Evolutionary conservation across 306 rosid genomes (phyloP).

Genomic region (Lagenaria siceraria): DNA sequence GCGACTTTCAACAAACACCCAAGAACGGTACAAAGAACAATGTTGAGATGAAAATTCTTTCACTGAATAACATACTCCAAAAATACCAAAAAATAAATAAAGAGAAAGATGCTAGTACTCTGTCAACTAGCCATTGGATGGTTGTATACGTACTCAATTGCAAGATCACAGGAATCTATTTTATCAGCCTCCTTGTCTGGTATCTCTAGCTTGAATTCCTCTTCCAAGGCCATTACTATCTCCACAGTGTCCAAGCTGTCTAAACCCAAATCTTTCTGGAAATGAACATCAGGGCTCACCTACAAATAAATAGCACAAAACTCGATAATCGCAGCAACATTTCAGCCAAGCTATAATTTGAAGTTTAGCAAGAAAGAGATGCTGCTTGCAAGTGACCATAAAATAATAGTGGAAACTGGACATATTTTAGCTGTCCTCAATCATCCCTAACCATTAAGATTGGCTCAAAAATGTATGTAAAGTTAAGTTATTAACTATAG

Average conservation of each 20-base stretch:
- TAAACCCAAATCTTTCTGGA: slow-evolving; percentile 85
- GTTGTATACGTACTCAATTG: slow-evolving; percentile 78
- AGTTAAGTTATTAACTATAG: not conserved
- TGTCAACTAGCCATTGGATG: slow-evolving; percentile 79
- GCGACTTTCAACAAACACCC: not conserved
- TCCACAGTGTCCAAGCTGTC: slow-evolving; percentile 98
- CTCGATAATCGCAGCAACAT: slow-evolving; percentile 2
- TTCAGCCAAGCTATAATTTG: not conserved
- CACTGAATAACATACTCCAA: not conserved
- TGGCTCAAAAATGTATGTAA: not conserved
- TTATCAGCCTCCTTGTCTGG: slow-evolving; percentile 92
- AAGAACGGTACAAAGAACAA: not conserved
- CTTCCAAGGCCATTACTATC: slow-evolving; percentile 92
- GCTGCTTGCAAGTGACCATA: not conserved
- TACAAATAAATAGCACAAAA: slow-evolving; percentile 16
- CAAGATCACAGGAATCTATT: slow-evolving; percentile 65
- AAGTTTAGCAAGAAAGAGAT: not conserved
- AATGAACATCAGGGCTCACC: slow-evolving; percentile 75
- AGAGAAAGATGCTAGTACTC: not conserved
- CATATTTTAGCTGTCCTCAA: not conserved
- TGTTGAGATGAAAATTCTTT: not conserved
- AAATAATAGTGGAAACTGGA: not conserved
- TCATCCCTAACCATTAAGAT: not conserved
- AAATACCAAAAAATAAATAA: slow-evolving; percentile 11
- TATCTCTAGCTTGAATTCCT: slow-evolving; percentile 94